These are phyloP conservation scores for Saccharomycopsis sp. DNA, from an alignment of 805 yeast genomes.

Conservation along the genomic window DNA sequence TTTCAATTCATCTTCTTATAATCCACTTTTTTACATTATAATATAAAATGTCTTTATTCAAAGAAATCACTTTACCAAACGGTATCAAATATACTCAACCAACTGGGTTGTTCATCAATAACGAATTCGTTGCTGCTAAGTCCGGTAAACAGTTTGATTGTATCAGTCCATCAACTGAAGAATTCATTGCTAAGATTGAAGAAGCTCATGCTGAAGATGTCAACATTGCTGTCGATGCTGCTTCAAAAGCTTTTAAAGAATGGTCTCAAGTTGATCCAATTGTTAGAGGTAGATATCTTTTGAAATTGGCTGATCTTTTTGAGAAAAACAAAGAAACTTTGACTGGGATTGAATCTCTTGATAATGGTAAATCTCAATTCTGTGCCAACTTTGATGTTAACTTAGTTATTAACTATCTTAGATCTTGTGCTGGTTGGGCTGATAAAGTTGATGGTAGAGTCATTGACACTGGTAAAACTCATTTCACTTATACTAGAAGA, in stretches of 20 bases:
- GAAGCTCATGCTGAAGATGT: conserved; percentile 73
- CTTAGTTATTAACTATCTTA: conserved; percentile 55
- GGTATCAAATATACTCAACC: conserved; percentile 70
- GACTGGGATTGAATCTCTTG: conserved; percentile 76
- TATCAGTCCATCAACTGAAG: conserved; percentile 64
- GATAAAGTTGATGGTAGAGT: conserved; percentile 75
- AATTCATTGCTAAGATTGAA: conserved; percentile 54
- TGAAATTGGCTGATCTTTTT: conserved; percentile 66
- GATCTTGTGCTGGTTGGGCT: conserved; percentile 87
- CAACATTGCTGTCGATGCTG: conserved; percentile 79
- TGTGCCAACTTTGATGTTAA: conserved; percentile 70
- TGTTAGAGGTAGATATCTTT: conserved; percentile 50
- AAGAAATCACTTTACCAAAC: conserved; percentile 44
- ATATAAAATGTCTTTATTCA: neutral
- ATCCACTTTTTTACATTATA: neutral
- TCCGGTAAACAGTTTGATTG: conserved; percentile 53
- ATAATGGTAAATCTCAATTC: conserved; percentile 76
- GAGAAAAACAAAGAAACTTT: conserved; percentile 63
- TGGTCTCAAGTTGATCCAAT: conserved; percentile 70
- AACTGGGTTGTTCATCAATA: conserved; percentile 71
- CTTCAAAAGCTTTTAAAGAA: conserved; percentile 59
- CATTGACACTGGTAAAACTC: conserved; percentile 63
- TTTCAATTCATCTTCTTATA: neutral
- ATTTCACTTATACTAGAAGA: conserved; percentile 69
- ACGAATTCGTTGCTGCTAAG: conserved; percentile 56